Evolutionary conservation across 352 stramenopile genomes (phyloP), one percentile per base, ranked within the genome.

Genomic region (Pythium apleroticum): DNA sequence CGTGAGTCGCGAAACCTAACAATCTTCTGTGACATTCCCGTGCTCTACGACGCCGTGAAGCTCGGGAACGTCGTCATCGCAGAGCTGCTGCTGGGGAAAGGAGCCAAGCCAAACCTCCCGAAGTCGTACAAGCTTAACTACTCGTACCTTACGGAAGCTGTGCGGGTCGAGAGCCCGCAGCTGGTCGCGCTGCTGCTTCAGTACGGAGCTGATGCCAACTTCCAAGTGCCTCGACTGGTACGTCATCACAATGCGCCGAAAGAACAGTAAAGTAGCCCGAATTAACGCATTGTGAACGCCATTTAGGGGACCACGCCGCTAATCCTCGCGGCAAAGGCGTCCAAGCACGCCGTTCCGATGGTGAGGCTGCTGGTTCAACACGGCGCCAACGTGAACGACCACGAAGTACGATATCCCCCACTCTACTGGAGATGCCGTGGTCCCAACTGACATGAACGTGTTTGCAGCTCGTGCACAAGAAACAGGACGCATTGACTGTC

Each of bases 61-160:
- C 3, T 4, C 5, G n/a, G n/a, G 28, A 49, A 49, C 41, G 41
- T 49, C 3, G 19, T 4, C 3, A 49, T 49, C 9, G 41, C 41
- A 8, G 41, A 49, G n/a, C 4, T 49, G 4, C n/a, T 49, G 20
- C 41, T 28, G n/a, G 1, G 7, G 1, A 27, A 27, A 28, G 41
- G 41, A 5, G 41, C 41, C 19, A 49, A 49, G 41, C 2, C 41
- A 5, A 49, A 49, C 41, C 20, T 49, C 4, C 41, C 41, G 2
- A 49, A 49, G 41, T 28, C 41, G 4, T 49, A 49, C 41, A 49
- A 49, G 19, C 41, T 49, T n/a, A 25, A 25, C 41, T 49, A 49
- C 20, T 28, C 41, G 41, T 49, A 49, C 20, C n/a, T 49, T 2
- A 49, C 41, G 19, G 41, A 49, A 49, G 41, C 41, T 28, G 19